A percentile compares a stretch with the other conserved stretches of the same genome.
These are phyloP conservation scores for Cucumis hystrix DNA, from an alignment of 306 rosid species.

Conservation along the genomic window DNA sequence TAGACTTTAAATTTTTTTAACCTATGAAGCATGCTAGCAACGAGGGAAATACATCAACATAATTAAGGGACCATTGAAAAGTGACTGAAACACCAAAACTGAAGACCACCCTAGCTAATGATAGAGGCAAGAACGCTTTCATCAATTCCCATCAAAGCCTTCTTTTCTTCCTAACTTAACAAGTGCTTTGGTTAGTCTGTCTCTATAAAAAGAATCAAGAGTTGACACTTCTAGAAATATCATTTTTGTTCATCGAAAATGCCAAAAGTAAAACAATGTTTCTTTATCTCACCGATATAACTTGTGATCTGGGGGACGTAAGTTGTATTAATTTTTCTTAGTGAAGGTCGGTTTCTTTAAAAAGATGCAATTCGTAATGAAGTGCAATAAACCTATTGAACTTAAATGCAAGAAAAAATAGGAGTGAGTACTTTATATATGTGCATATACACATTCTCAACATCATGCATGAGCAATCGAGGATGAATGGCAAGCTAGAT, in stretches of 20 bases:
- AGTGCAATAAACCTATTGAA: neutral
- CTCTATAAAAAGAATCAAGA: too few species aligned
- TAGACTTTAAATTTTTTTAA: neutral
- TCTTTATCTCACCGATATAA: neutral
- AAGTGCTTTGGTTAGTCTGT: too few species aligned
- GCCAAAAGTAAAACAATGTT: neutral
- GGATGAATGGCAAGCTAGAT: neutral
- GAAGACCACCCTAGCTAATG: neutral
- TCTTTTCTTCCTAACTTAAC: too few species aligned
- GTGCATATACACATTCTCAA: neutral
- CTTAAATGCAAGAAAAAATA: neutral
- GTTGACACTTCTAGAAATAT: neutral
- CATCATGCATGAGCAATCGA: neutral
- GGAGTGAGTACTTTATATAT: neutral
- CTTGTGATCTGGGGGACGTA: too few species aligned
- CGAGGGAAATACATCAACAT: neutral
- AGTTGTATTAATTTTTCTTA: neutral
- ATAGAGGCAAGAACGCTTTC: neutral
- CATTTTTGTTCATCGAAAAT: neutral
- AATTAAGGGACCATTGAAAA: neutral
- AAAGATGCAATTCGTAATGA: neutral
- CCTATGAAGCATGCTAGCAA: neutral
- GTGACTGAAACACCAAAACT: neutral
- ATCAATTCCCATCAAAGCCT: too few species aligned
- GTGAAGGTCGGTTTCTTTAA: neutral